Base-by-base conservation (phyloP, 495 filamentous ascomycete genomes). In the Amphirosellinia nigrospora region DNA sequence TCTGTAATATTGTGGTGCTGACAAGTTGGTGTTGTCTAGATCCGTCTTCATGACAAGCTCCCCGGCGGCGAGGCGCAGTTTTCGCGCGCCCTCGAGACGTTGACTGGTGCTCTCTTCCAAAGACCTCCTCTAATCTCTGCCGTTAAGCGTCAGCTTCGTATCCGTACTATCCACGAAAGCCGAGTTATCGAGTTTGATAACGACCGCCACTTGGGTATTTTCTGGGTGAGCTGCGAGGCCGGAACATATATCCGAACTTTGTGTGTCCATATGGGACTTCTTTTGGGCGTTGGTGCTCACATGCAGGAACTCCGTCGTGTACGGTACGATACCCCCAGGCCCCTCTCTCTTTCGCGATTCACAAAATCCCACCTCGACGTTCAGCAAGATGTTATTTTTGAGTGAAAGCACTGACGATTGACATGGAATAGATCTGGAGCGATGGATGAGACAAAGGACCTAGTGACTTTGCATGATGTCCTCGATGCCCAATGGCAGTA, bases 141-240 rank as follows among this genome's bases (percentile, higher is more conserved):
- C 71, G 96, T 99, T 78, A 99, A 99, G 90, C 90, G 96, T 79
- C 94, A 97, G 83, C 88, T 99, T 62, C 95, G 96, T 84, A 95
- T 98, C 77, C 90, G 96, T 79, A 97, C 96, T 13, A 97, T 98
- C 75, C 90, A 98, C 81, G 92, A 98, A 83, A 94, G 91, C 86
- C 94, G 94, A 82, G 84, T 97, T 41, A 91, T 94, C 74, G 95
- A 99, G 82, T 99, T 97, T 77, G 96, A 98, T 82, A 97, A 98
- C 79, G 94, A 98, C 67, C 89, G 96, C 70, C 93, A 98, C 77
- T 88, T 99, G n/a, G 96, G 91, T 80, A 94, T 98, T 39, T 99
- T 99, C 88, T 98, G 96, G 96, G 96, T 98, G 69, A 95, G 92
- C 81, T 99, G 96, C 80, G 96, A 99, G 82, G 96, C 96, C 70